phyloP scores from a whole-genome alignment of 768 basidiomycete species.

The Tulasnella calospora region DNA sequence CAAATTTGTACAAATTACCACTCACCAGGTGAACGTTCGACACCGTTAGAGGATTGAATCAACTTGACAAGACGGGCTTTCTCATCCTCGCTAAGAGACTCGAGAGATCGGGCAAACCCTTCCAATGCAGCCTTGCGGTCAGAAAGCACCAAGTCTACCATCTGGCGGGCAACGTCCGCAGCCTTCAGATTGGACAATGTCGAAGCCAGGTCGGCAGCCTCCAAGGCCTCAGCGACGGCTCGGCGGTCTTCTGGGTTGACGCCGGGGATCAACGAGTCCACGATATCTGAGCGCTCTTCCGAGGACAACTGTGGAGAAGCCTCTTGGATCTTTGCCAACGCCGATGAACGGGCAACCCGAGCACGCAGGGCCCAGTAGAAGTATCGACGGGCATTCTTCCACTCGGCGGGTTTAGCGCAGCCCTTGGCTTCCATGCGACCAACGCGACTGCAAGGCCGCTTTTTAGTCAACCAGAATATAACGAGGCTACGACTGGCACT shows the following conservation, averaged over 20 bases:
- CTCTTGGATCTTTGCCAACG: constrained; percentile 57
- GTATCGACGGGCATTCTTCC: constrained; percentile 82
- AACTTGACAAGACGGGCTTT: constrained; percentile 38
- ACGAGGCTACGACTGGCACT: constrained; percentile 35
- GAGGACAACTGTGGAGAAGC: constrained; percentile 66
- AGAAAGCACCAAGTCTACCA: constrained; percentile 60
- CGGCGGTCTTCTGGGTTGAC: constrained; percentile 51
- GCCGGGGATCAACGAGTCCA: constrained; percentile 57
- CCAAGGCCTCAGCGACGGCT: constrained; percentile 58
- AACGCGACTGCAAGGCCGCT: constrained; percentile 56
- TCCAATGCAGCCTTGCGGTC: constrained; percentile 74
- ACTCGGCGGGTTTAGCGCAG: constrained; percentile 77
- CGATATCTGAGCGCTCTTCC: constrained; percentile 60
- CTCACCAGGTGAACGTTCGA: constrained; percentile 18
- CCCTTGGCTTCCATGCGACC: constrained; percentile 98
- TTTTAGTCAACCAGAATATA: constrained; percentile 12
- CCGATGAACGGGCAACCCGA: constrained; percentile 64
- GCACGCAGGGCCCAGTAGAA: constrained; percentile 94
- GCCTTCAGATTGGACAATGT: constrained; percentile 61
- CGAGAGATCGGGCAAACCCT: constrained; percentile 67
- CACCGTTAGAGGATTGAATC: constrained; percentile 1
- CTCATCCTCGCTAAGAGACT: constrained; percentile 69
- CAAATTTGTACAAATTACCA: not conserved
- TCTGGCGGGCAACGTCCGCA: constrained; percentile 60
- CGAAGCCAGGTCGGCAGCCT: constrained; percentile 61